Base-by-base conservation (phyloP, 1,284 basidiomycete genomes). In the Cystobasidiaceae sp. region DNA sequence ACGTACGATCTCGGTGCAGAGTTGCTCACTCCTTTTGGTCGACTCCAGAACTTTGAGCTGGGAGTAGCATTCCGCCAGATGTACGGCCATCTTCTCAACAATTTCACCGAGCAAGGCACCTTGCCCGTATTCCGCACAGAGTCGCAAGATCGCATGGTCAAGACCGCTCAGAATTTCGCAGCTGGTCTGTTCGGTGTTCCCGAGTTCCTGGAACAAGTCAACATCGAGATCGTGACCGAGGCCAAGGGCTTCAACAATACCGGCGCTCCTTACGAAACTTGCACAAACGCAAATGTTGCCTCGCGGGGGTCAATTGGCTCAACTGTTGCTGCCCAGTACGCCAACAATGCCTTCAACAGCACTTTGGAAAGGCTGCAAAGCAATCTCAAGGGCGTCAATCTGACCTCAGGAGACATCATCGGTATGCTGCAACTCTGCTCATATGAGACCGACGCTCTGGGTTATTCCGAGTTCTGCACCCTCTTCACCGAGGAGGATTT, bases 401-500 rank as follows among this genome's bases (percentile, higher is more conserved):
- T 75, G 30, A 72, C 70, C 33, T 34, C 72, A 4, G 69, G 71
- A 23, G 75, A 77, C 51, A 66, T 73, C 19, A 49, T 68, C 25
- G 67, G 74, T 4, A 75, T 78, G 76, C 67, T 77, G 15, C 72
- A 75, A 59, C 71, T 78, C 1, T 70, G 70, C 52, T 49, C 64
- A 6, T 62, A 62, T 23, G 51, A 64, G 34, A 51, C 64, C 11
- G 56, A 93, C 41, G 88, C 90, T 0, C 81, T 94, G 15, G 93
- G 92, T 1, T 93, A 88, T 74, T 90, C 88, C 28, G 86, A 85
- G 70, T 96, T 94, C 78, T 97, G 93, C 72, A 83, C 84, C 56
- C 80, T 97, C 0, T 97, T 97, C 77, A 91, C 88, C 0, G 81
- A 87, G 73, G 86, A 90, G 46, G 92, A 96, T 75, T 92, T 90